Evolutionary conservation across 2,329 filamentous ascomycete genomes (phyloP).

Genomic region (Claviceps monticola): DNA sequence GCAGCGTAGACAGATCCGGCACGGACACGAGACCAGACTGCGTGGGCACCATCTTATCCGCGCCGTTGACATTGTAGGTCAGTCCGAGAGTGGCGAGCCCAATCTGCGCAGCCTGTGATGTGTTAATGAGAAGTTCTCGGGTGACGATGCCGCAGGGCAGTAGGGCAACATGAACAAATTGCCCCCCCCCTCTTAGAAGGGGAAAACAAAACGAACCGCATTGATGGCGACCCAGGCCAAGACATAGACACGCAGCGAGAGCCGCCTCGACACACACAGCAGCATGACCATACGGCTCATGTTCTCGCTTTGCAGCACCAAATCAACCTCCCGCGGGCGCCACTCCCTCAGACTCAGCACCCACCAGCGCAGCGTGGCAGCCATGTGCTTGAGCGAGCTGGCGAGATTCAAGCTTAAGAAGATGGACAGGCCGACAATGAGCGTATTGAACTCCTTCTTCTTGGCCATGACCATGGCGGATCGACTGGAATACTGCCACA

Average conservation of each 20-base stretch:
- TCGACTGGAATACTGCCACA: slow-evolving; percentile 15
- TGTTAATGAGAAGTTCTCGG: not conserved
- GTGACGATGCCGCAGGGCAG: no score
- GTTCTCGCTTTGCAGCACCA: slow-evolving; percentile 12
- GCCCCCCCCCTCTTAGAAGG: not conserved
- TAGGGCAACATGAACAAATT: no score
- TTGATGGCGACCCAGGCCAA: slow-evolving; percentile 12
- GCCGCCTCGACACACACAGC: slow-evolving; percentile 8
- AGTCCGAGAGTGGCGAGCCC: slow-evolving; percentile 28
- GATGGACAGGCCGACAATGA: slow-evolving; percentile 31
- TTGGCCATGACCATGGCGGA: slow-evolving; percentile 17
- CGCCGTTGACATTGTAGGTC: slow-evolving; percentile 27
- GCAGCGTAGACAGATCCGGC: slow-evolving; percentile 22
- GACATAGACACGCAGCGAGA: slow-evolving; percentile 10
- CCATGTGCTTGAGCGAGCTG: slow-evolving; percentile 28
- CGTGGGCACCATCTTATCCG: slow-evolving; percentile 19
- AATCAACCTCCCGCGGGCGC: slow-evolving; percentile 21
- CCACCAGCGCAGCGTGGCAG: slow-evolving; percentile 31
- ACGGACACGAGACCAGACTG: slow-evolving; percentile 21
- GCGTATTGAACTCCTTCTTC: slow-evolving; percentile 28
- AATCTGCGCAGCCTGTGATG: slow-evolving; percentile 23
- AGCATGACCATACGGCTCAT: slow-evolving; percentile 12
- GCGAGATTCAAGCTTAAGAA: slow-evolving; percentile 27
- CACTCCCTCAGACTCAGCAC: slow-evolving; percentile 24
- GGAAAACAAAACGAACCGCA: slow-evolving; percentile 7